Conservation (phyloP, 805 yeast genomes). For the Kazachstania psychrophila region DNA sequence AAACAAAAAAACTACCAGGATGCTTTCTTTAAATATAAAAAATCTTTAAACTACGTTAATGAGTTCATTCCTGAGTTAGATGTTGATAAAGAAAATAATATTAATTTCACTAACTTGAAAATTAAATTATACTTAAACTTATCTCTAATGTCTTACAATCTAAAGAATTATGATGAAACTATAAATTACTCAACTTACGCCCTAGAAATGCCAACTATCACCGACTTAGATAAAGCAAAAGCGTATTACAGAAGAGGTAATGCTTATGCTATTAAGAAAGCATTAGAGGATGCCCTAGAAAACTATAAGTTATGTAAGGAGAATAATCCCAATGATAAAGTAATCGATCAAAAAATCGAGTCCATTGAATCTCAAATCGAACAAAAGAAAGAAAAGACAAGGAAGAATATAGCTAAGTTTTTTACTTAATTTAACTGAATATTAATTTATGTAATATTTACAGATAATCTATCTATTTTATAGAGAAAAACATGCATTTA, state of each 20-base stretch:
- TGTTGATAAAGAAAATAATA: conserved; percentile 42
- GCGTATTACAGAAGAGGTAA: conserved; percentile 49
- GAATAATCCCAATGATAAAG: conserved; percentile 41
- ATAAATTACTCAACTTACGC: conserved; percentile 48
- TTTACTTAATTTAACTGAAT: conserved; percentile 30
- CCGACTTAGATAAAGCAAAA: conserved; percentile 43
- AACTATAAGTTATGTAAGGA: conserved; percentile 38
- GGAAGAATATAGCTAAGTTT: conserved; percentile 52
- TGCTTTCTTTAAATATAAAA: conserved; percentile 54
- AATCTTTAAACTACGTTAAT: conserved; percentile 59
- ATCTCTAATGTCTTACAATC: conserved; percentile 44
- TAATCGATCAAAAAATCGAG: conserved; percentile 37
- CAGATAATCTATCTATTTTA: not conserved
- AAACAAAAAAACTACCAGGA: conserved; percentile 42
- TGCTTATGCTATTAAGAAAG: conserved; percentile 36
- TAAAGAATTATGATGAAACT: conserved; percentile 40
- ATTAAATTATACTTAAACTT: conserved; percentile 40
- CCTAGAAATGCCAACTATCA: conserved; percentile 39
- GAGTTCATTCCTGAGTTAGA: conserved; percentile 66
- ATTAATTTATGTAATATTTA: not conserved
- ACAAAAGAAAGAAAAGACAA: conserved; percentile 40
- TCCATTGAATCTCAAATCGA: conserved; percentile 35
- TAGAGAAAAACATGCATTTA: conserved; percentile 11
- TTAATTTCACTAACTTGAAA: conserved; percentile 40
- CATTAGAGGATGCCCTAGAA: conserved; percentile 41